Evolutionary conservation across 108 stramenopile genomes (phyloP).

Genomic region (Skeletonema tropicum): DNA sequence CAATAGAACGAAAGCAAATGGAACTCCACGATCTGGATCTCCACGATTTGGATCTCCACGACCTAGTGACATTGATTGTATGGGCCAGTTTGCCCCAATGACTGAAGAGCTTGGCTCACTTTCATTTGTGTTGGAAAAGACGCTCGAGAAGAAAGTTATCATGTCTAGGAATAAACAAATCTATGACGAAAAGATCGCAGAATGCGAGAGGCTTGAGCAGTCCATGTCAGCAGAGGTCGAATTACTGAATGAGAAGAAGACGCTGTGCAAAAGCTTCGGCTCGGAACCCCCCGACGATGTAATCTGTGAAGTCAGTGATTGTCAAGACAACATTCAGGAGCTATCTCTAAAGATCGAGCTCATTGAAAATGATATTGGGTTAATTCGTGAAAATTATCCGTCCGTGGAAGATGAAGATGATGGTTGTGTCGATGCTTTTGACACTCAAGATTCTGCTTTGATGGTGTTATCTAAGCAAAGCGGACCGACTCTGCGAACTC

Average conservation of each 20-base stretch:
- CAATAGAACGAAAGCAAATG: conserved; percentile 44
- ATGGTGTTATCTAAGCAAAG: conserved; percentile 57
- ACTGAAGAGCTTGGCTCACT: conserved; percentile 67
- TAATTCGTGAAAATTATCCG: conserved; percentile 52
- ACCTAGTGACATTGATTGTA: conserved; percentile 18
- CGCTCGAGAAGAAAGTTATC: conserved; percentile 62
- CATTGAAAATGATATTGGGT: conserved; percentile 67
- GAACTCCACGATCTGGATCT: conserved; percentile 60
- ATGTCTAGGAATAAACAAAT: conserved; percentile 32
- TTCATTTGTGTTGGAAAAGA: conserved; percentile 66
- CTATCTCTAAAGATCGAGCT: conserved; percentile 78
- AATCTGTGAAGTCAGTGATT: conserved; percentile 34
- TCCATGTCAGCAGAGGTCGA: too few species aligned
- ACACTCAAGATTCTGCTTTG: conserved; percentile 35
- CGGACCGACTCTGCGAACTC: conserved; percentile 54
- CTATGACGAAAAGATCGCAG: conserved; percentile 67
- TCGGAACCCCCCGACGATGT: conserved; percentile 19
- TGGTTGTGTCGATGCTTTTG: conserved; percentile 16
- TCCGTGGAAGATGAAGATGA: conserved; percentile 35
- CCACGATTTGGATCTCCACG: too few species aligned
- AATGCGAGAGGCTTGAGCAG: conserved; percentile 62
- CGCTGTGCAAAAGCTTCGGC: conserved; percentile 14
- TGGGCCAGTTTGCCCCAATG: conserved; percentile 34
- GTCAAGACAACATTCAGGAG: conserved; percentile 65
- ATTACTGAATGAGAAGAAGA: conserved; percentile 50